Base-by-base conservation (phyloP, 2,329 filamentous ascomycete genomes). In the Venturia carpophila region DNA sequence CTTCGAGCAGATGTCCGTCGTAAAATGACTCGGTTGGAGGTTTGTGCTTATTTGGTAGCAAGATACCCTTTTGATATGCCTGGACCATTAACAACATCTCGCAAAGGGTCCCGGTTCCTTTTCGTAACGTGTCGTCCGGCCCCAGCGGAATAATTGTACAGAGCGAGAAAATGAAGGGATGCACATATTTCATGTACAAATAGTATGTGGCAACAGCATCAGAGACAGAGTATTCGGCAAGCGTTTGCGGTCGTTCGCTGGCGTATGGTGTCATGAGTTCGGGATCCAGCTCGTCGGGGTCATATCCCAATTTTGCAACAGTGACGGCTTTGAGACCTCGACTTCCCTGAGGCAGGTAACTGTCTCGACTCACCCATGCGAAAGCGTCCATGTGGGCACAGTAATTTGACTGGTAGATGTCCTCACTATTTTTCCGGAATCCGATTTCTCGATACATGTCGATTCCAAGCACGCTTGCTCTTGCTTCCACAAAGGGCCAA, bases 101-200 rank as follows among this genome's bases (percentile, higher is more conserved):
- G 75, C 94, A 99, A n/a, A 99, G 84, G 0, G 94, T 99, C 75
- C 94, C 94, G 0, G 94, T 99, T 74, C 94, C 94, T 76, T 99
- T 99, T 69, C 94, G 86, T 71, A 97, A 76, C 1, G 92, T 91
- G 73, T 97, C 94, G 72, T 99, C 93, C 42, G 92, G 91, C 56
- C 91, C 91, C 1, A 99, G 82, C 0, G 94, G 94, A 74, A 99
- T 82, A 78, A 99, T 97, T 1, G 92, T 99, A 77, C 94, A 99
- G 0, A 99, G 81, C 1, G 95, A 97, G 82, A 99, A 99, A 75
- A 99, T 94, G 80, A 99, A 99, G 3, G 94, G 94, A 75, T 99
- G 94, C n/a, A 99, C 91, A 75, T 99, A 99, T 87, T 99, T 99
- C 95, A 99, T 99, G 82, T 99, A 99, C 68, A 99, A 80, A 73